Evolutionary conservation across 768 basidiomycete species (phyloP).

Genomic region (Psilocybe tampanensis): DNA sequence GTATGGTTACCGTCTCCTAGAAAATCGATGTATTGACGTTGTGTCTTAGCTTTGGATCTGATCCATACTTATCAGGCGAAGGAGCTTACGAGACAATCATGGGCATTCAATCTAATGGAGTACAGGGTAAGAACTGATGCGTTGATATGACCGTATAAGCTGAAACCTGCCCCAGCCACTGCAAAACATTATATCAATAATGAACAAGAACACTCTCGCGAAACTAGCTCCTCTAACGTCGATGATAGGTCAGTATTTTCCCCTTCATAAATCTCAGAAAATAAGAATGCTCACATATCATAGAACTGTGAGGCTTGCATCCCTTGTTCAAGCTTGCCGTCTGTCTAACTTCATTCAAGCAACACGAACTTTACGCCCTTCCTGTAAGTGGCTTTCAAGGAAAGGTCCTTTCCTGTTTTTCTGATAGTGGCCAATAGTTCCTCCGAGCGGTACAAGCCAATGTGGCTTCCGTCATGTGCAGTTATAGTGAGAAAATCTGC

Average conservation of each 20-base stretch:
- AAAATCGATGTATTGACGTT: too few species aligned
- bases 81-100: conserved; percentile 55
- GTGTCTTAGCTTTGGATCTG: conserved; percentile 48
- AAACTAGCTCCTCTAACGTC: conserved; percentile 40
- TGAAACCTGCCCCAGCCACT: conserved; percentile 25
- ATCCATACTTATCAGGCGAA: conserved; percentile 56
- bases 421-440: conserved; percentile 32
- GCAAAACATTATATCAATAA: conserved; percentile 51
- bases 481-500: conserved; percentile 45
- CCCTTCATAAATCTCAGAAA: background rate
- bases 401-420: background rate
- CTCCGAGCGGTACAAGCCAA: conserved; percentile 64
- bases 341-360: conserved; percentile 21
- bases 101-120: conserved; percentile 55
- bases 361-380: conserved; percentile 60
- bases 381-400: conserved; percentile 36
- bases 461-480: conserved; percentile 70
- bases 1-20: conserved; percentile 22
- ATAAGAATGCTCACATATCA: background rate
- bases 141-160: background rate
- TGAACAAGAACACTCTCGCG: conserved; percentile 51
- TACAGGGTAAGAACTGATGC: conserved; percentile 36
- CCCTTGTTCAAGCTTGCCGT: background rate
- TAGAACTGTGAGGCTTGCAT: conserved; percentile 34
- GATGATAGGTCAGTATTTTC: conserved; percentile 40